A percentile compares a stretch with the other conserved stretches of the same genome.
Conservation (phyloP, 176 grass and related monocot species). For the Musa troglodytarum region DNA sequence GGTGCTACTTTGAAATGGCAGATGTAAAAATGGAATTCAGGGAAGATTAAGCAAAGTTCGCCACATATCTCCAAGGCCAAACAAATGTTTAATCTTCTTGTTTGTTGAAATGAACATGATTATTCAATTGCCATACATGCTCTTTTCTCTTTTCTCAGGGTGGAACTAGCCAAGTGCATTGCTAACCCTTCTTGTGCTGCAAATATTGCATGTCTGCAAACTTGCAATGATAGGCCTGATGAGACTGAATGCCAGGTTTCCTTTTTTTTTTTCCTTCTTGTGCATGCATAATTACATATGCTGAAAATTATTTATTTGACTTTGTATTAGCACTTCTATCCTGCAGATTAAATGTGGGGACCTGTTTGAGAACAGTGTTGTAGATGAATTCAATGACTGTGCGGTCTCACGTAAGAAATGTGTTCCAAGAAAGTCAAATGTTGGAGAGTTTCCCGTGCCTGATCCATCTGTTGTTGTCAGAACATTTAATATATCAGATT, state of each 20-base stretch:
- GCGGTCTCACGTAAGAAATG: conserved; percentile 95
- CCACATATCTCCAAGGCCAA: not conserved
- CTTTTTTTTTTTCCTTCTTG: conserved; percentile 1
- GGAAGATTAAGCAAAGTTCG: not conserved
- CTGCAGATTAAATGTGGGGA: conserved; percentile 89
- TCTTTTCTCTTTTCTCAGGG: conserved; percentile 30
- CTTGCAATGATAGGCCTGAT: conserved; percentile 83
- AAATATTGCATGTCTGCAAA: conserved; percentile 92
- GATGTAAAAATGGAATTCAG: not conserved
- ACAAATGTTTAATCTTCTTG: not conserved
- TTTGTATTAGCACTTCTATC: conserved; percentile 1
- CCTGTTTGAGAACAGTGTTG: conserved; percentile 83
- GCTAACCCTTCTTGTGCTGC: conserved; percentile 92
- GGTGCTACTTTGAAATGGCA: not conserved
- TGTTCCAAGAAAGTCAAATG: conserved; percentile 70
- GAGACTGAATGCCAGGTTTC: conserved; percentile 94
- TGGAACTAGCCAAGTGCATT: conserved; percentile 91
- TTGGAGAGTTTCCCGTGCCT: conserved; percentile 77
- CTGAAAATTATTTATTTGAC: not conserved
- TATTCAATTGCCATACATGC: not conserved
- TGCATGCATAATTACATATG: not conserved
- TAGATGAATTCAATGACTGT: conserved; percentile 94
- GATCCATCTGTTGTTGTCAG: conserved; percentile 53
- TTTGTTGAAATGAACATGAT: not conserved
- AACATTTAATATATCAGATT: conserved; percentile 83